Evolutionary conservation across 306 rosid genomes (phyloP), one percentile per base, ranked within the genome.

Genomic region (Herpetospermum pedunculosum): DNA sequence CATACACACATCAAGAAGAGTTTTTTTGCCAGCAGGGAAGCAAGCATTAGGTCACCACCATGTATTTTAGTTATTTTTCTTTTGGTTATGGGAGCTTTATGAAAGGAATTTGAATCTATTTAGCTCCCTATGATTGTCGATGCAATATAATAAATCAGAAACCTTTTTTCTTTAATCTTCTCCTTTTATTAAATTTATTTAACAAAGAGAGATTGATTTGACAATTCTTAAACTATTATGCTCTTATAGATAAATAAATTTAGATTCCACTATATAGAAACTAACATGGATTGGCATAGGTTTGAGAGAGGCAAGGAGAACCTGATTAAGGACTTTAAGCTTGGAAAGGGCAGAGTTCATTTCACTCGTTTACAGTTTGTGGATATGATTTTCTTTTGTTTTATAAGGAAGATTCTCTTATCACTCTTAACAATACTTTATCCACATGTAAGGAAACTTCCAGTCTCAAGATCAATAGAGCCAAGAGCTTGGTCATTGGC

Each of bases 1-100:
- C 49, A 78, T 77, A 53, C 76, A 49, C 77, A 48, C 73, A 32
- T 63, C 58, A 47, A 50, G 38, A 62, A 75, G 38, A 19, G 40
- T 68, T 43, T 35, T 35, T 63, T 63, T 19, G 3, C 38, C 70
- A 11, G 48, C 16, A 35, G 41, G 10, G 48, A 19, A 64, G 34
- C 71, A 64, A 63, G 47, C 13, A 37, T 35, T 37, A 8, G 28
- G 37, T 63, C 38, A 64, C 28, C 70, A 18, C 47, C 67, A 3
- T 35, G 70, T 16, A 35, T 16, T 35, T 9, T 18, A 63, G 44
- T 63, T 34, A n/a, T 3, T 35, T 35, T 18, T 63, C 47, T 35
- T 63, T 62, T 34, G 26, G 15, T 37, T 62, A 34, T 32, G 14
- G 44, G 49, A 32, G 11, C 19, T 58, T 58, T 14, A 29, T 29